Percentiles rank a stretch among this genome's conserved stretches.
phyloP scores from a whole-genome alignment of 768 basidiomycete genomes.

The Suillus sp. region DNA sequence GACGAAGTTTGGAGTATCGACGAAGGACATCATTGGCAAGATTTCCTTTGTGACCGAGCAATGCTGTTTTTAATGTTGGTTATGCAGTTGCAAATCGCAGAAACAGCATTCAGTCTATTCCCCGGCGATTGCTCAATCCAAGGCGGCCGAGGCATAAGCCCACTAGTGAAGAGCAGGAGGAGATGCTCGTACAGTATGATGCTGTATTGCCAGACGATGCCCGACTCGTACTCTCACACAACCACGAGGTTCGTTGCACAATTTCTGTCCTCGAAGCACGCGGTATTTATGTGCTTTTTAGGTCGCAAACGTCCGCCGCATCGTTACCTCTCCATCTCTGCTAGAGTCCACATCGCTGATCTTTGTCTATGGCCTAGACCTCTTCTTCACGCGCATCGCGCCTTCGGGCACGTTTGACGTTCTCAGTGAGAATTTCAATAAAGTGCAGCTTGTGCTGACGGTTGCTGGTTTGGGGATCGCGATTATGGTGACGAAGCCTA shows the following conservation, averaged over 20 bases:
- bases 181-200: constrained; percentile 85
- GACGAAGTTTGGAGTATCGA: constrained; percentile 87
- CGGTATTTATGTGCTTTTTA: constrained; percentile 29
- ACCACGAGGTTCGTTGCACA: constrained; percentile 46
- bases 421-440: constrained; percentile 90
- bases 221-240: constrained; percentile 55
- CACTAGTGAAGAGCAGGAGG: constrained; percentile 78
- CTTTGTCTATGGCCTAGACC: constrained; percentile 83
- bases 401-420: constrained; percentile 94
- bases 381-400: constrained; percentile 83
- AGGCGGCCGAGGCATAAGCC: constrained; percentile 78
- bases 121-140: constrained; percentile 76
- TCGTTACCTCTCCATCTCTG: constrained; percentile 79
- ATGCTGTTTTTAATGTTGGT: constrained; percentile 2
- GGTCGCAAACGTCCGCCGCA: constrained; percentile 68
- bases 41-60: constrained; percentile 13
- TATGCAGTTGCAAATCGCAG: constrained; percentile 72
- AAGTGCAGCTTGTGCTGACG: constrained; percentile 85
- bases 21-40: constrained; percentile 84
- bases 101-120: constrained; percentile 73
- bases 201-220: constrained; percentile 74
- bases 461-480: constrained; percentile 69
- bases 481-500: constrained; percentile 81
- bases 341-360: constrained; percentile 93
- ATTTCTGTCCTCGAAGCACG: constrained; percentile 23